Percentiles rank a stretch among this genome's conserved stretches.
phyloP scores from a whole-genome alignment of 2,329 filamentous ascomycete species.

The Emergomyces pasteurianus region DNA sequence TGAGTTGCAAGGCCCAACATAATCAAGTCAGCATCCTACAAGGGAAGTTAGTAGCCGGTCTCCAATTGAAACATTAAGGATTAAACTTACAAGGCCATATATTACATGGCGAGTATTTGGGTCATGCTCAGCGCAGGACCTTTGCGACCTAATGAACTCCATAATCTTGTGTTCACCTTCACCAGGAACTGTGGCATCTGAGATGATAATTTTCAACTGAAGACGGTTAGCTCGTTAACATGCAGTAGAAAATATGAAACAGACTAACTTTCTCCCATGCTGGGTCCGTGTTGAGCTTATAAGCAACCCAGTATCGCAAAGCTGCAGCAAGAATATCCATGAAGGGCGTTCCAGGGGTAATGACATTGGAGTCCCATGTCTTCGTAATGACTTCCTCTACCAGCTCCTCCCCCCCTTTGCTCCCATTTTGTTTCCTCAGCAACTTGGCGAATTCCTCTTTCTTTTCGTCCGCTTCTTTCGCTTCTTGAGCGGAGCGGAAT shows the following conservation, averaged over 20 bases:
- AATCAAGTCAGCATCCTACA: conserved; percentile 80
- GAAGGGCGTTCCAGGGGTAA: conserved; percentile 94
- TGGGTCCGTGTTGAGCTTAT: conserved; percentile 94
- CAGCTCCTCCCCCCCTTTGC: conserved; percentile 48
- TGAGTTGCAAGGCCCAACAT: conserved; percentile 97
- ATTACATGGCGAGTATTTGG: conserved; percentile 97
- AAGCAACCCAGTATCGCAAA: conserved; percentile 91
- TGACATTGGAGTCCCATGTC: conserved; percentile 80
- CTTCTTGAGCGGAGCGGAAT: conserved; percentile 88
- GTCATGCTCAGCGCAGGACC: conserved; percentile 79
- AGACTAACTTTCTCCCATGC: conserved; percentile 63
- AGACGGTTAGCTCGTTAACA: conserved; percentile 13
- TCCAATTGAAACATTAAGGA: too few relatives aligned
- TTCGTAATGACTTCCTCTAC: conserved; percentile 60
- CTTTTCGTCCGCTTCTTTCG: conserved; percentile 83
- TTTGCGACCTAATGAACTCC: conserved; percentile 91
- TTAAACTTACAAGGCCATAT: conserved; percentile 56
- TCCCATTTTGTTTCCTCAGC: conserved; percentile 65
- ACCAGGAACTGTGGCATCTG: conserved; percentile 91
- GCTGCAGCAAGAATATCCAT: conserved; percentile 91
- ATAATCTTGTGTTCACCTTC: conserved; percentile 99
- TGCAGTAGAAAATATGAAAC: background rate
- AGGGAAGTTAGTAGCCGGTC: conserved; percentile 14
- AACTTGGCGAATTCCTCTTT: conserved; percentile 79
- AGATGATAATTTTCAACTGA: conserved; percentile 88